Evolutionary conservation across 1,139 yeast genomes (phyloP).

Genomic region (Suhomyces bokatorum): DNA sequence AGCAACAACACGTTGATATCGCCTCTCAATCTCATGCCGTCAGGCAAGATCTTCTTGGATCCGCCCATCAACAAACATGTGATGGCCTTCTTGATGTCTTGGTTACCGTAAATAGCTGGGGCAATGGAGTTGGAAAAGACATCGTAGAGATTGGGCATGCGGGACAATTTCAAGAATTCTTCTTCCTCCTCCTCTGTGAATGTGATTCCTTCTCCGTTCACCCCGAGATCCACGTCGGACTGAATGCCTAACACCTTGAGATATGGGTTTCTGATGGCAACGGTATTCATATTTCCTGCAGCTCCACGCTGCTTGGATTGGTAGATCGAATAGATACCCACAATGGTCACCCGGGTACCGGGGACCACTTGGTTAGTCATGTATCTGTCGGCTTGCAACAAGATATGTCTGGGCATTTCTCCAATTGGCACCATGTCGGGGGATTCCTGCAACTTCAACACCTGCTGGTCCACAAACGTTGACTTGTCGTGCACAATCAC

Average conservation of each 20-base stretch:
- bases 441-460: slow-evolving; percentile 87
- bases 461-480: slow-evolving; percentile 89
- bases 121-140: slow-evolving; percentile 89
- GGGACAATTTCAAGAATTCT: slow-evolving; percentile 76
- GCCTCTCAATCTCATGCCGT: slow-evolving; percentile 95
- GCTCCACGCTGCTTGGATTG: slow-evolving; percentile 61
- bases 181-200: slow-evolving; percentile 94
- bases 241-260: slow-evolving; percentile 84
- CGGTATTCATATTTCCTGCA: slow-evolving; percentile 49
- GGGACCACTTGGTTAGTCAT: slow-evolving; percentile 90
- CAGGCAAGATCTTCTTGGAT: slow-evolving; percentile 86
- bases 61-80: slow-evolving; percentile 94
- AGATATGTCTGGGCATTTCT: slow-evolving; percentile 94
- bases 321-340: slow-evolving; percentile 90
- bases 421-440: slow-evolving; percentile 99
- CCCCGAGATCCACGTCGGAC: slow-evolving; percentile 74
- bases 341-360: slow-evolving; percentile 88
- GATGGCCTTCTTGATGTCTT: slow-evolving; percentile 89
- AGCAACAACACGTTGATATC: slow-evolving; percentile 89
- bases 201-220: slow-evolving; percentile 59
- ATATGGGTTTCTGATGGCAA: slow-evolving; percentile 93
- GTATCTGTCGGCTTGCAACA: slow-evolving; percentile 85
- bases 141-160: slow-evolving; percentile 82
- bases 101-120: slow-evolving; percentile 93
- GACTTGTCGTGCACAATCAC: slow-evolving; percentile 93